These are phyloP conservation scores for Amborella trichopoda DNA, from an alignment of 164 flowering plant species.

Conservation along the genomic window DNA sequence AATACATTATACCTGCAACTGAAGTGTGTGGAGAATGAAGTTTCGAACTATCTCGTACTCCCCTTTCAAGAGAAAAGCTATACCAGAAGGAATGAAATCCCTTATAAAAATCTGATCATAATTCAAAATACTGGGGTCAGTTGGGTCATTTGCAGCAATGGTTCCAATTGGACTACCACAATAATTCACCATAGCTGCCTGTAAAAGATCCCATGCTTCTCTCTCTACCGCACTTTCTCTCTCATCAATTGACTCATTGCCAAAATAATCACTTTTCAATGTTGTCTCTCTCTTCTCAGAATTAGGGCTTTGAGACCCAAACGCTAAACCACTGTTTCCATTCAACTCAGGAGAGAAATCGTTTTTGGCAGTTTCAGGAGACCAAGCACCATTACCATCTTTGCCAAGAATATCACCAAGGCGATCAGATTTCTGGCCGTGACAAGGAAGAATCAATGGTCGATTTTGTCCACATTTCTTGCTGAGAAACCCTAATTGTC, in stretches of 20 bases:
- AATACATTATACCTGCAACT: slow-evolving; percentile 47
- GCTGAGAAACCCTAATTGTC: slow-evolving; percentile 2
- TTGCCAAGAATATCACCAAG: slow-evolving; percentile 20
- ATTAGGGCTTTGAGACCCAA: slow-evolving; percentile 15
- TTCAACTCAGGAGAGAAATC: too few species aligned
- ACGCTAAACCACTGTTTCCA: slow-evolving; percentile 8
- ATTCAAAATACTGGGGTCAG: slow-evolving; percentile 28
- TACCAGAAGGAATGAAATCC: slow-evolving; percentile 72
- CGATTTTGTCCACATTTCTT: not conserved
- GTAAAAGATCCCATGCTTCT: slow-evolving; percentile 65
- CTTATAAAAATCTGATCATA: slow-evolving; percentile 82
- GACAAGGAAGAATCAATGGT: slow-evolving; percentile 16
- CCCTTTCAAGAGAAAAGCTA: slow-evolving; percentile 75
- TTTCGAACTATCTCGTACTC: slow-evolving; percentile 77
- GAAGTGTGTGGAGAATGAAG: slow-evolving; percentile 75
- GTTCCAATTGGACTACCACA: slow-evolving; percentile 72
- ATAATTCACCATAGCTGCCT: slow-evolving; percentile 46
- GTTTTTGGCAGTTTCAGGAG: slow-evolving; percentile 5
- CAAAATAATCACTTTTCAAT: slow-evolving; percentile 13
- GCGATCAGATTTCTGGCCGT: slow-evolving; percentile 33
- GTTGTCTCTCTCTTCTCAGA: slow-evolving; percentile 14
- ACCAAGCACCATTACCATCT: slow-evolving; percentile 18
- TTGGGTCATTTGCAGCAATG: slow-evolving; percentile 67
- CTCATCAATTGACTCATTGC: slow-evolving; percentile 3
- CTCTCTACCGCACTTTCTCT: slow-evolving; percentile 34